phyloP scores from a whole-genome alignment of 371 early-diverging fungal genomes.

The Synchytrium microbalum region DNA sequence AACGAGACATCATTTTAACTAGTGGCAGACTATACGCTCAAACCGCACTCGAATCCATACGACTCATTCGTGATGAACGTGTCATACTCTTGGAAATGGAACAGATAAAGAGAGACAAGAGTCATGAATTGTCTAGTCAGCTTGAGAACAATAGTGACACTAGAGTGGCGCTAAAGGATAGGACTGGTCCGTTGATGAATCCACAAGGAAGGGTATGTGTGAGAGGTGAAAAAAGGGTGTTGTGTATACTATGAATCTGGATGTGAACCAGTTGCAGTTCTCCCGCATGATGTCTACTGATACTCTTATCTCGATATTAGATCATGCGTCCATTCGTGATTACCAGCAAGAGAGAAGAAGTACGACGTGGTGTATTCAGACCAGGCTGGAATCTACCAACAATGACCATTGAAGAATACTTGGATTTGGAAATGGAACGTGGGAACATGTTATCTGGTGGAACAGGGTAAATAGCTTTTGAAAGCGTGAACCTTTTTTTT shows the following conservation, averaged over 20 bases:
- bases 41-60: constrained; percentile 53
- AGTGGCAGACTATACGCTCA: constrained; percentile 53
- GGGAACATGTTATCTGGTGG: constrained; percentile 85
- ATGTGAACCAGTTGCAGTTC: constrained; percentile 34
- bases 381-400: constrained; percentile 87
- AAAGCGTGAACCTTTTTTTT: not conserved
- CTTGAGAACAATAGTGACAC: not conserved
- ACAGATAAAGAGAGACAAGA: constrained; percentile 4
- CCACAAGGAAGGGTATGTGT: constrained; percentile 35
- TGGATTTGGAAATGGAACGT: constrained; percentile 74
- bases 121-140: not conserved
- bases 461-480: constrained; percentile 46
- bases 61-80: constrained; percentile 61
- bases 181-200: constrained; percentile 10
- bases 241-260: too few species aligned
- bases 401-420: constrained; percentile 93
- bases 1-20: constrained; percentile 55
- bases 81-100: constrained; percentile 54
- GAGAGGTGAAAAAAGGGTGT: too few species aligned
- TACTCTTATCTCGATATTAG: constrained; percentile 13
- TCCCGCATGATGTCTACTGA: not conserved
- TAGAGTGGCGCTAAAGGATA: not conserved
- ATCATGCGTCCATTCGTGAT: constrained; percentile 85
- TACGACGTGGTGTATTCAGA: constrained; percentile 75
- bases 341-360: constrained; percentile 56